These are phyloP conservation scores for Penicillium fuscoglaucum DNA, from an alignment of 2,329 filamentous ascomycete genomes.

Conservation along the genomic window DNA sequence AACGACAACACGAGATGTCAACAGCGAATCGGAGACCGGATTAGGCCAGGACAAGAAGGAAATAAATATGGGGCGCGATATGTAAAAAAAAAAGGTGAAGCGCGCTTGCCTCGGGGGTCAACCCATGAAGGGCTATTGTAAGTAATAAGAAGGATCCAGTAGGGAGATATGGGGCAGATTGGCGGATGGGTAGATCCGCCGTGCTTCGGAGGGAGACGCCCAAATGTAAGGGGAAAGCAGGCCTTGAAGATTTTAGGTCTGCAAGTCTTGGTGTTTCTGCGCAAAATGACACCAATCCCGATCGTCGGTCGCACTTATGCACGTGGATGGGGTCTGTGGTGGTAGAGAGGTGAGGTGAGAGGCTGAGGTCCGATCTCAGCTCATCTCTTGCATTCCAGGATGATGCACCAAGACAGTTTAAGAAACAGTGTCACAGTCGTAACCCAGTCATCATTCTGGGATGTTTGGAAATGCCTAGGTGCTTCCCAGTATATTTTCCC, in stretches of 20 bases:
- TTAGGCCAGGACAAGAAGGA: conserved; percentile 3
- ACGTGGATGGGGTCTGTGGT: conserved; percentile 30
- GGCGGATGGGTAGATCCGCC: conserved; percentile 23
- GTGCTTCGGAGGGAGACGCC: conserved; percentile 7
- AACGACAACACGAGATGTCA: conserved; percentile 14
- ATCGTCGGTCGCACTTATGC: conserved; percentile 39
- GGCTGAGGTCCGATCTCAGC: conserved; percentile 18
- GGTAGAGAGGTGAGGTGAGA: conserved; percentile 13
- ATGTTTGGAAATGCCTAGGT: not conserved
- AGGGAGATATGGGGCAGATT: conserved; percentile 13
- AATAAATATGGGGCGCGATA: conserved; percentile 13
- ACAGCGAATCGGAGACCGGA: conserved; percentile 18
- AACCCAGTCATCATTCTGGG: not conserved
- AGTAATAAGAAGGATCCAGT: conserved; percentile 14
- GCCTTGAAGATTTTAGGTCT: conserved; percentile 8
- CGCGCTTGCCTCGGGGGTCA: conserved; percentile 21
- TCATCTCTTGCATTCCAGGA: conserved; percentile 16
- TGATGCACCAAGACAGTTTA: not conserved
- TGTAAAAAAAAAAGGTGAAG: conserved; percentile 11
- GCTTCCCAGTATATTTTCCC: not conserved
- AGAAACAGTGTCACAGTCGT: not conserved
- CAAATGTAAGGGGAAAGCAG: conserved; percentile 20
- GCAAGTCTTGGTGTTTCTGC: not conserved
- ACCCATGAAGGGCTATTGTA: conserved; percentile 18
- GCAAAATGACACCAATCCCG: conserved; percentile 20